These are phyloP conservation scores for Termitomyces sp. DNA, from an alignment of 1,284 basidiomycete genomes.

Conservation along the genomic window DNA sequence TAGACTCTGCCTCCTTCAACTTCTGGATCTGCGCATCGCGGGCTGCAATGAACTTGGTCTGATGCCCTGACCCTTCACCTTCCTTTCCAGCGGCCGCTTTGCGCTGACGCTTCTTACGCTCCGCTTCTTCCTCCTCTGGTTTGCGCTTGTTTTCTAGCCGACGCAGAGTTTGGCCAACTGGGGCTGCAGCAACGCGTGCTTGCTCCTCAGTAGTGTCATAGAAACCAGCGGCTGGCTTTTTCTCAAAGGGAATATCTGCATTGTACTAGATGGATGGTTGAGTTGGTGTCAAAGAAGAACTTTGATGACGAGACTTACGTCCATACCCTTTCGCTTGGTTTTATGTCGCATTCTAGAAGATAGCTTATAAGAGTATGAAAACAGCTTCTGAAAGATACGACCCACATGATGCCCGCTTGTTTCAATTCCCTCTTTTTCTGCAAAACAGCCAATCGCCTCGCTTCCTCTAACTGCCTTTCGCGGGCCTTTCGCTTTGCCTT, in stretches of 20 bases:
- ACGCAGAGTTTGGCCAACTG: constrained; percentile 88
- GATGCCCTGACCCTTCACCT: constrained; percentile 52
- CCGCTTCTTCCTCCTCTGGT: constrained; percentile 84
- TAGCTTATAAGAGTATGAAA: constrained; percentile 16
- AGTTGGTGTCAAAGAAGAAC: constrained; percentile 5
- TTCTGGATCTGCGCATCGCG: constrained; percentile 97
- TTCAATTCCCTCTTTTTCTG: constrained; percentile 99
- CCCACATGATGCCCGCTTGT: constrained; percentile 92
- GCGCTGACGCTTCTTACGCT: constrained; percentile 81
- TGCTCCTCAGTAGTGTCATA: constrained; percentile 97
- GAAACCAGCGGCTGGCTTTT: constrained; percentile 92
- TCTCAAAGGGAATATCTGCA: constrained; percentile 98
- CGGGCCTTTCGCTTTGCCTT: constrained; percentile 99
- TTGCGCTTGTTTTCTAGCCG: constrained; percentile 90
- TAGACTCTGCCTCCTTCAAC: constrained; percentile 94
- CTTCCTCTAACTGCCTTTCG: constrained; percentile 95
- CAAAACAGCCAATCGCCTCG: constrained; percentile 87
- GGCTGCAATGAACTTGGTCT: constrained; percentile 89
- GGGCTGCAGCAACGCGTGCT: constrained; percentile 81
- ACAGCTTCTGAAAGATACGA: constrained; percentile 13
- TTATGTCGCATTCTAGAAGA: constrained; percentile 71
- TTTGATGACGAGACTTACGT: constrained; percentile 49
- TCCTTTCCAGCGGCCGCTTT: constrained; percentile 61
- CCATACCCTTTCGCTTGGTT: constrained; percentile 96
- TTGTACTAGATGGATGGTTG: constrained; percentile 68